Evolutionary conservation across 768 basidiomycete genomes (phyloP).

Genomic region (Termitomyces sp.): DNA sequence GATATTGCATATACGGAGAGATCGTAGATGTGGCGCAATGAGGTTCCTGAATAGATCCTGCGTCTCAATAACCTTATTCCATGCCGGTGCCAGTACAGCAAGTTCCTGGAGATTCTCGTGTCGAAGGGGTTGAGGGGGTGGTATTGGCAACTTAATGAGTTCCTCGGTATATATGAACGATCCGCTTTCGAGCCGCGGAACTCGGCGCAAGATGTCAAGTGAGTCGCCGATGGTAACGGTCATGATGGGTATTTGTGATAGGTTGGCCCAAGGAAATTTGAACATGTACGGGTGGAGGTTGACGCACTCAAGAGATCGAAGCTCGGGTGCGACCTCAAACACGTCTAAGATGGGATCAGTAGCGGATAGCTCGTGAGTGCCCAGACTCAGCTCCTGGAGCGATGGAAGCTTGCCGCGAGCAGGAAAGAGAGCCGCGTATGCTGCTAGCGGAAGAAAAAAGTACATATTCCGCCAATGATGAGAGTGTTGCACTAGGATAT

Average conservation of each 20-base stretch:
- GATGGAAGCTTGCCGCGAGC: slow-evolving; percentile 21
- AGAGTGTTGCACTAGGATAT: slow-evolving; percentile 21
- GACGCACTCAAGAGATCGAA: slow-evolving; percentile 23
- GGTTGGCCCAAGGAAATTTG: slow-evolving; percentile 20
- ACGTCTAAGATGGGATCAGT: slow-evolving; percentile 14
- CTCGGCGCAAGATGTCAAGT: slow-evolving; percentile 20
- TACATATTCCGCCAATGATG: slow-evolving; percentile 22
- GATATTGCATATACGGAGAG: slow-evolving; percentile 39
- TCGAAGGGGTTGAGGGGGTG: slow-evolving; percentile 18
- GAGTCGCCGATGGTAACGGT: slow-evolving; percentile 14
- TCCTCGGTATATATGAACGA: slow-evolving; percentile 20
- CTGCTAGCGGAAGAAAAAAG: slow-evolving; percentile 21
- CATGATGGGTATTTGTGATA: slow-evolving; percentile 20
- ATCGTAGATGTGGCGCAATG: slow-evolving; percentile 33
- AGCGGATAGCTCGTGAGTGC: slow-evolving; percentile 14
- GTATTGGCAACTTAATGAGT: slow-evolving; percentile 3
- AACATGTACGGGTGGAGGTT: slow-evolving; percentile 23
- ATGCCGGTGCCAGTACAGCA: slow-evolving; percentile 36
- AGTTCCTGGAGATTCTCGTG: slow-evolving; percentile 34
- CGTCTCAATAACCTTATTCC: slow-evolving; percentile 35
- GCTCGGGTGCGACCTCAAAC: slow-evolving; percentile 20
- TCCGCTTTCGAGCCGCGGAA: slow-evolving; percentile 16
- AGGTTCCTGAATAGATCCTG: slow-evolving; percentile 34
- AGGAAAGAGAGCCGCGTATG: slow-evolving; percentile 18
- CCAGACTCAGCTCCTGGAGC: slow-evolving; percentile 22